Conservation (phyloP, 2,329 filamentous ascomycete genomes). For the Penicillium sp. region DNA sequence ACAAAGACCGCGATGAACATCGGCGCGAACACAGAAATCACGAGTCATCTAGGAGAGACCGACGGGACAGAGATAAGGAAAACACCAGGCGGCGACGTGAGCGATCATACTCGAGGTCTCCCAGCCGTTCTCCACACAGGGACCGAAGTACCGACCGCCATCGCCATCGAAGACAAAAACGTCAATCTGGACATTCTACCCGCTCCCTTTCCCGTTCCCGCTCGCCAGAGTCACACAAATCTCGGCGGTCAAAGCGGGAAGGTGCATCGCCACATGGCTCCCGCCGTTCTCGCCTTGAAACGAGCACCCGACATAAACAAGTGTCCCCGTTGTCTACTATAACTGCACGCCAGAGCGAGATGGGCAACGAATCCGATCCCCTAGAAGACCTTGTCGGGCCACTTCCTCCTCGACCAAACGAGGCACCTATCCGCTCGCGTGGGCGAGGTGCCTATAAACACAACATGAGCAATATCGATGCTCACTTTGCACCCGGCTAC, state of each 20-base stretch:
- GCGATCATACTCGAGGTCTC: slow-evolving; percentile 20
- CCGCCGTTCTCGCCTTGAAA: slow-evolving; percentile 6
- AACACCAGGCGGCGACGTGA: slow-evolving; percentile 4
- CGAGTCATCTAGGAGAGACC: slow-evolving; percentile 13
- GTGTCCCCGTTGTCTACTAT: slow-evolving; percentile 1
- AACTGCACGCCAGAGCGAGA: slow-evolving; percentile 2
- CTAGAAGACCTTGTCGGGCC: slow-evolving; percentile 76
- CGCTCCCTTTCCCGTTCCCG: slow-evolving; percentile 12
- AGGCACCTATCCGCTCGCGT: slow-evolving; percentile 54
- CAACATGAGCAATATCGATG: slow-evolving; percentile 68
- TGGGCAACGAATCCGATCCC: slow-evolving; percentile 60
- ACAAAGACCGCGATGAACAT: slow-evolving; percentile 16
- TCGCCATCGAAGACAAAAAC: slow-evolving; percentile 27
- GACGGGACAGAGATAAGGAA: slow-evolving; percentile 15
- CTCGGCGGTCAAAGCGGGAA: slow-evolving; percentile 2
- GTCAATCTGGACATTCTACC: slow-evolving; percentile 24
- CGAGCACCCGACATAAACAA: not conserved
- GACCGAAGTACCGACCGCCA: slow-evolving; percentile 19
- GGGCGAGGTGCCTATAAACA: slow-evolving; percentile 66
- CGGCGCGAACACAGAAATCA: slow-evolving; percentile 14
- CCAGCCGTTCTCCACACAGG: slow-evolving; percentile 23
- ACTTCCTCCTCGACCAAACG: slow-evolving; percentile 50
- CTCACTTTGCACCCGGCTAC: slow-evolving; percentile 69
- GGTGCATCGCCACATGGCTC: slow-evolving; percentile 2
- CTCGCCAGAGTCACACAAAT: not conserved